Conservation (phyloP, 192 early-diverging fungal genomes). For the Podila minutissima region DNA sequence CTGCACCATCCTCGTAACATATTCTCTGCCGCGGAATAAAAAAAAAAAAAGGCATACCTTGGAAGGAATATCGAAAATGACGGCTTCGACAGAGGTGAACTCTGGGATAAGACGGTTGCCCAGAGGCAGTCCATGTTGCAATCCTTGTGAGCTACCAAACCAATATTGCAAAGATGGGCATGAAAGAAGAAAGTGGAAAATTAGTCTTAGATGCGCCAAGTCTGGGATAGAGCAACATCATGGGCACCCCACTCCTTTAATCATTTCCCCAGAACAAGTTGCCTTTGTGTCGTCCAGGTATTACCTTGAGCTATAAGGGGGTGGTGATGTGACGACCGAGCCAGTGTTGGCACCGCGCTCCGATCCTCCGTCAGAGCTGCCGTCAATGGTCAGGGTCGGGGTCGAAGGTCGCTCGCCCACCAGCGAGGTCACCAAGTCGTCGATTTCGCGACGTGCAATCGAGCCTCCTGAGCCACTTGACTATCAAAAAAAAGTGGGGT, state of each 20-base stretch:
- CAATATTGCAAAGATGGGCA: slow-evolving; percentile 6
- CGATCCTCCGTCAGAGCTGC: slow-evolving; percentile 58
- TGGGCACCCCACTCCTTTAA: no score
- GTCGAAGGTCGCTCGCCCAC: slow-evolving; percentile 74
- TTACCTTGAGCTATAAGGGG: slow-evolving; percentile 49
- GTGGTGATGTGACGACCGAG: slow-evolving; percentile 52
- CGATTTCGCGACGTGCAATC: slow-evolving; percentile 64
- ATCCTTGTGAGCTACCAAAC: slow-evolving; percentile 13
- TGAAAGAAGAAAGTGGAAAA: background rate
- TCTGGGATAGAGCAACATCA: no score
- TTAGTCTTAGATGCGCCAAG: background rate
- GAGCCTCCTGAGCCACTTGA: background rate
- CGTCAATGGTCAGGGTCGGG: slow-evolving; percentile 38
- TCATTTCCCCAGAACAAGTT: background rate
- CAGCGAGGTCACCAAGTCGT: slow-evolving; percentile 87
- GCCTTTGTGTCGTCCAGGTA: background rate
- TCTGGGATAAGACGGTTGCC: slow-evolving; percentile 61
- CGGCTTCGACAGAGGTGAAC: slow-evolving; percentile 76
- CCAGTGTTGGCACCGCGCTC: slow-evolving; percentile 46
- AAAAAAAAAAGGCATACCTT: slow-evolving; percentile 58
- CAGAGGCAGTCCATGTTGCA: slow-evolving; percentile 4
- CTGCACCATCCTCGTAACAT: no score
- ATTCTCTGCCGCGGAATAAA: background rate
- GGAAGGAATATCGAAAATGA: slow-evolving; percentile 90
- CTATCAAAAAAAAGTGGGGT: background rate